Conservation (phyloP, 495 filamentous ascomycete genomes). For the Aspergillus olivimuriae region DNA sequence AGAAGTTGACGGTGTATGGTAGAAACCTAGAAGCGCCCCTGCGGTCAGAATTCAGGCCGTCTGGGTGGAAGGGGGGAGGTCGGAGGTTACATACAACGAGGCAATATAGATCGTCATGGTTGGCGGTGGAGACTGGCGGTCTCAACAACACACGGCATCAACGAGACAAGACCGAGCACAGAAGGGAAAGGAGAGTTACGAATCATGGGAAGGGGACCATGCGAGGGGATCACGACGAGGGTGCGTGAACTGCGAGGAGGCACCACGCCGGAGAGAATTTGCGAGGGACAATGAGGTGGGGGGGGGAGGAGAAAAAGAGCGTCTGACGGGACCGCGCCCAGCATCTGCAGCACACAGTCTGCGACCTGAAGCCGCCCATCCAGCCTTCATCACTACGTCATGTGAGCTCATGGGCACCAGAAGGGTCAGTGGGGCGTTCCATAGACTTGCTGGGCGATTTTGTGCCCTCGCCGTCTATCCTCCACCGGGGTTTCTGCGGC, state of each 20-base stretch:
- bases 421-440: no score
- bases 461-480: no score
- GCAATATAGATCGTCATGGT: constrained; percentile 78
- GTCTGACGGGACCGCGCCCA: neutral
- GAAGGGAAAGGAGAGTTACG: no score
- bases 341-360: constrained; percentile 8
- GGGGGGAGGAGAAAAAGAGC: constrained; percentile 19
- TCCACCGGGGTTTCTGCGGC: no score
- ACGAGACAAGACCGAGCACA: no score
- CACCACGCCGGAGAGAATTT: no score
- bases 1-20: constrained; percentile 82
- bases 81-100: constrained; percentile 59
- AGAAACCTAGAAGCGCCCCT: constrained; percentile 58
- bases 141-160: no score
- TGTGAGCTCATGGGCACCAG: constrained; percentile 16
- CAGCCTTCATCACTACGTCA: constrained; percentile 42
- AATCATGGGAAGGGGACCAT: no score
- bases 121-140: constrained; percentile 14
- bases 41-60: constrained; percentile 1
- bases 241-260: no score
- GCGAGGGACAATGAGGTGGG: constrained; percentile 3
- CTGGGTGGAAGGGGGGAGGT: neutral
- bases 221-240: neutral
- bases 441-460: no score
- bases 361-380: constrained; percentile 12